phyloP scores from a whole-genome alignment of 768 basidiomycete species.

The Leucogyrophana mollusca region DNA sequence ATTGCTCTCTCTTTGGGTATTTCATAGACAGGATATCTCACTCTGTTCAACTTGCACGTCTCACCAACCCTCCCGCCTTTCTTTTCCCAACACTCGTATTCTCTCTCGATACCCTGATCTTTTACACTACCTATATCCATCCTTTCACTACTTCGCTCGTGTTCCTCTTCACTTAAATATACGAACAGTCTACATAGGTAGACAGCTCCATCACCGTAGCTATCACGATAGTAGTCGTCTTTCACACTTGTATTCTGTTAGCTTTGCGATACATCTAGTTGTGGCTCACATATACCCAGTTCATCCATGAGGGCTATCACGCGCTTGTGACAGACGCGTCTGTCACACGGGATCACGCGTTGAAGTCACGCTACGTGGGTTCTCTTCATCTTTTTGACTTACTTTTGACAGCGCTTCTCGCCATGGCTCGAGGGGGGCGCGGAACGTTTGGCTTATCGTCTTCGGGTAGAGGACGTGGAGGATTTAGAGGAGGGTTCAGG shows the following conservation, averaged over 20 bases:
- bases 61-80: not conserved
- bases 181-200: not conserved
- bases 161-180: not conserved
- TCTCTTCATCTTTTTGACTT: no score
- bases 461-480: conserved; percentile 36
- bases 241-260: no score
- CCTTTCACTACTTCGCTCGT: not conserved
- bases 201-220: not conserved
- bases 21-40: conserved; percentile 2
- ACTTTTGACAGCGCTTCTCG: no score
- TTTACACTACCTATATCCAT: conserved; percentile 9
- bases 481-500: conserved; percentile 45
- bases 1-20: conserved; percentile 4
- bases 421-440: conserved; percentile 47
- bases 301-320: no score
- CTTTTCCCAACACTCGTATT: conserved; percentile 14
- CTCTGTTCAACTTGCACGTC: not conserved
- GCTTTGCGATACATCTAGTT: no score
- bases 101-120: conserved; percentile 25
- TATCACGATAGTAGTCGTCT: not conserved
- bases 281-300: no score
- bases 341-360: conserved; percentile 4
- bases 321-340: not conserved
- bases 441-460: conserved; percentile 59
- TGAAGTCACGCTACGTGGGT: not conserved